Conservation (phyloP, 78 protist genomes). For the Dictyostelium purpureum region DNA sequence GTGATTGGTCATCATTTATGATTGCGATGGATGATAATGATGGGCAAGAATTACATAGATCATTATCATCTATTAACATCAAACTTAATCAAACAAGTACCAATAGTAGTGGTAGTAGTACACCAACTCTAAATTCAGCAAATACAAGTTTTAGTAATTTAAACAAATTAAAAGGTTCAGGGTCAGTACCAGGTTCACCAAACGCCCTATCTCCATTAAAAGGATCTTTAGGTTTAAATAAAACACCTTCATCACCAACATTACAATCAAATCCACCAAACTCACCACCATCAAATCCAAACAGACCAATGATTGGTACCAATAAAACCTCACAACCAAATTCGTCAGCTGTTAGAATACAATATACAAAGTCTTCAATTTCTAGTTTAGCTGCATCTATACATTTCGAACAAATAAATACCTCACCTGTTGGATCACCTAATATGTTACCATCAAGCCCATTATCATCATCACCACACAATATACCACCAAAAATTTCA, state of each 20-base stretch:
- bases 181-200: not conserved
- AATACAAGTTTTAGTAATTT: not conserved
- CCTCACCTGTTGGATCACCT: not conserved
- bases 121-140: not conserved
- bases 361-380: not conserved
- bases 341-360: not conserved
- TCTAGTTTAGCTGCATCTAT: slow-evolving; percentile 2
- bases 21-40: slow-evolving; percentile 62
- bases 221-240: not conserved
- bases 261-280: not conserved
- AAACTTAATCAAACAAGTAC: not conserved
- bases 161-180: not conserved
- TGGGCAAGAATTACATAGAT: slow-evolving; percentile 44
- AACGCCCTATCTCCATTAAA: not conserved
- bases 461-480: slow-evolving; percentile 1
- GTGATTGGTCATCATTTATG: slow-evolving; percentile 54
- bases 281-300: not conserved
- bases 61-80: slow-evolving; percentile 10
- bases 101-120: not conserved
- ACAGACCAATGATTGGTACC: not conserved
- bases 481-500: not conserved
- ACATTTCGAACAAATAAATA: not conserved
- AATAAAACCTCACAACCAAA: not conserved
- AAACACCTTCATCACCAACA: not conserved
- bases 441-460: too few species aligned